These are phyloP conservation scores for Adiantum capillusveneris DNA, from an alignment of 75 land plant species.

Conservation along the genomic window DNA sequence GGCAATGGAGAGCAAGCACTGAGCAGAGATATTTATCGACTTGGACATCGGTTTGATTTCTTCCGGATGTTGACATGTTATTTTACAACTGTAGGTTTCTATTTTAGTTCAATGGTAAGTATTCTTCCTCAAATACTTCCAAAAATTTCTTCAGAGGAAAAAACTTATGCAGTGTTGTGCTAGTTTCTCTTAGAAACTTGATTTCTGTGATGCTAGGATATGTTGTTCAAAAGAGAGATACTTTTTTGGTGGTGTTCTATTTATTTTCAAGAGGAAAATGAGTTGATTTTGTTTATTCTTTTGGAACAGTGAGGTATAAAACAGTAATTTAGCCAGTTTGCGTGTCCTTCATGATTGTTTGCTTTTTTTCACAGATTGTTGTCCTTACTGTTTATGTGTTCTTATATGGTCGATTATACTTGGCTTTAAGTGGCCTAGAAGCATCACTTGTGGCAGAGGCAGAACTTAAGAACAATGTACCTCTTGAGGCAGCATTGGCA, in stretches of 20 bases:
- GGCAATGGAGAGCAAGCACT: conserved; percentile 96
- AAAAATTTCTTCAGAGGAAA: too few relatives aligned
- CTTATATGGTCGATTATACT: conserved; percentile 83
- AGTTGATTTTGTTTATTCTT: neutral
- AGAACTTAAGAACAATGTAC: conserved; percentile 32
- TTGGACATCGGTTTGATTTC: conserved; percentile 95
- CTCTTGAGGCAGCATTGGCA: conserved; percentile 58
- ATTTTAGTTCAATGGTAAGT: conserved; percentile 80
- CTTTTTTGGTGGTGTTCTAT: too few relatives aligned
- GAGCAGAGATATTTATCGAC: conserved; percentile 89
- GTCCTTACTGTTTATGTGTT: conserved; percentile 78
- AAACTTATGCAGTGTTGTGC: too few relatives aligned
- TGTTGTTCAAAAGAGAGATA: too few relatives aligned
- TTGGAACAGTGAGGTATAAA: neutral
- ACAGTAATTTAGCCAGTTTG: too few relatives aligned
- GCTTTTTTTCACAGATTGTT: conserved; percentile 50
- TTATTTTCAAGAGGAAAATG: too few relatives aligned
- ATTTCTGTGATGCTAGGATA: too few relatives aligned
- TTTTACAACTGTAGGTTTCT: conserved; percentile 91
- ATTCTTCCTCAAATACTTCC: neutral
- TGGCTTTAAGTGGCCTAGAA: conserved; percentile 86
- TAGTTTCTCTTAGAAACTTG: too few relatives aligned
- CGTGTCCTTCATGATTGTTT: too few relatives aligned
- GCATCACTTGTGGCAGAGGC: conserved; percentile 41
- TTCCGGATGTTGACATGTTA: conserved; percentile 93